A percentile compares a stretch with the other conserved stretches of the same genome.
Evolutionary conservation across 768 basidiomycete species (phyloP).

Genomic region (Candolleomyces aberdarensis): DNA sequence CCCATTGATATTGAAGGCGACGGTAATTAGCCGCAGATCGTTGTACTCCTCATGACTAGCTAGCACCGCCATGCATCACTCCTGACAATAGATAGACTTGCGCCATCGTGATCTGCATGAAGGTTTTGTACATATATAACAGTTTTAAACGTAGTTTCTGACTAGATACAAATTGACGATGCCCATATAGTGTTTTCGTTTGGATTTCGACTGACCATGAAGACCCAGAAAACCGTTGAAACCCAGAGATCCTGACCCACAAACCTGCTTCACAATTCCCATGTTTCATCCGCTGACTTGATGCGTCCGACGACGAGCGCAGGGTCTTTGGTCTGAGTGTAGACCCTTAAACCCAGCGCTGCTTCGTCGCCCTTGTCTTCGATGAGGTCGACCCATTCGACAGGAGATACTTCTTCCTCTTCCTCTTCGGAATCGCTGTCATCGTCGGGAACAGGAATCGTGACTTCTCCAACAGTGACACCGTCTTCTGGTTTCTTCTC

Average conservation of each 20-base stretch:
- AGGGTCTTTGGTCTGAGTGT: constrained; percentile 8
- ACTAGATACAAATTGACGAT: too few species aligned
- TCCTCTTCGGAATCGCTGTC: not conserved
- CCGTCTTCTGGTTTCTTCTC: not conserved
- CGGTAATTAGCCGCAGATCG: too few species aligned
- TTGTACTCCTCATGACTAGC: too few species aligned
- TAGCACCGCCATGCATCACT: too few species aligned
- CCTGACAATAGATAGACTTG: too few species aligned
- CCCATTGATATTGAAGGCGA: not conserved
- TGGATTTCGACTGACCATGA: too few species aligned
- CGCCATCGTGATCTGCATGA: too few species aligned
- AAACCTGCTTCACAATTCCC: not conserved
- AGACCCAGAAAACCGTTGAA: too few species aligned
- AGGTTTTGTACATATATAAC: too few species aligned
- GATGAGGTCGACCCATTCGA: not conserved
- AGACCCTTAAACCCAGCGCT: constrained; percentile 6
- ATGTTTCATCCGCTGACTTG: not conserved
- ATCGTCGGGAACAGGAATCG: not conserved
- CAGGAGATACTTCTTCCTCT: not conserved
- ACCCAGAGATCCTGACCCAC: too few species aligned
- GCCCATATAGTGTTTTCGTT: too few species aligned
- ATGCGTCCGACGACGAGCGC: constrained; percentile 3
- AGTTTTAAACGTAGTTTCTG: too few species aligned
- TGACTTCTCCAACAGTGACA: not conserved
- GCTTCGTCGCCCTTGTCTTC: not conserved